Percentiles rank a stretch among this genome's conserved stretches.
Conservation (phyloP, 2,329 filamentous ascomycete species). For the Colletotrichum noveboracense region DNA sequence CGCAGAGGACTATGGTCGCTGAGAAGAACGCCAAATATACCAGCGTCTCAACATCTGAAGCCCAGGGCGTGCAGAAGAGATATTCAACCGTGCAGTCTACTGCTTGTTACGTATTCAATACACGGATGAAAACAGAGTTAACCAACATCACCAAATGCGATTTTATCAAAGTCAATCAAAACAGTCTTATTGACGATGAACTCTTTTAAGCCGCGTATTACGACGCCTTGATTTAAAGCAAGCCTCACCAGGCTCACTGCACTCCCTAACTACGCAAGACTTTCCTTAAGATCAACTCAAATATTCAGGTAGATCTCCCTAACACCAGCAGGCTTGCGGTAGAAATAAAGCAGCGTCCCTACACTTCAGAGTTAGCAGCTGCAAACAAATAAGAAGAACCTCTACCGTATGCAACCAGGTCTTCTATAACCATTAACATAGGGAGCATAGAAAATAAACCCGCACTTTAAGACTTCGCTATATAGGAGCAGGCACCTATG, state of each 20-base stretch:
- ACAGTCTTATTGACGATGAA: background rate
- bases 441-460: background rate
- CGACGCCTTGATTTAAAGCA: background rate
- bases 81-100: fast-evolving
- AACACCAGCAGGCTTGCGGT: too few relatives aligned
- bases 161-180: background rate
- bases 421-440: background rate
- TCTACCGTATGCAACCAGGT: background rate
- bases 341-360: background rate
- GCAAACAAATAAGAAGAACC: background rate
- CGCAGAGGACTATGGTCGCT: too few relatives aligned
- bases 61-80: too few relatives aligned
- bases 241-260: too few relatives aligned
- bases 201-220: background rate
- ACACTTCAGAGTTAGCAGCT: background rate
- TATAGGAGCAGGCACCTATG: background rate
- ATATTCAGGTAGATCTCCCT: too few relatives aligned
- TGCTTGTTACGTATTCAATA: background rate
- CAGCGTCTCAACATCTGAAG: too few relatives aligned
- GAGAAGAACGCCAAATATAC: too few relatives aligned
- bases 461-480: background rate
- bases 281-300: too few relatives aligned
- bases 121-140: background rate
- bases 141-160: background rate
- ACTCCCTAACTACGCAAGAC: fast-evolving